Percentiles rank a stretch among this genome's conserved stretches.
Conservation (phyloP, 106 monocot genomes). For the Apostasia ramifera region DNA sequence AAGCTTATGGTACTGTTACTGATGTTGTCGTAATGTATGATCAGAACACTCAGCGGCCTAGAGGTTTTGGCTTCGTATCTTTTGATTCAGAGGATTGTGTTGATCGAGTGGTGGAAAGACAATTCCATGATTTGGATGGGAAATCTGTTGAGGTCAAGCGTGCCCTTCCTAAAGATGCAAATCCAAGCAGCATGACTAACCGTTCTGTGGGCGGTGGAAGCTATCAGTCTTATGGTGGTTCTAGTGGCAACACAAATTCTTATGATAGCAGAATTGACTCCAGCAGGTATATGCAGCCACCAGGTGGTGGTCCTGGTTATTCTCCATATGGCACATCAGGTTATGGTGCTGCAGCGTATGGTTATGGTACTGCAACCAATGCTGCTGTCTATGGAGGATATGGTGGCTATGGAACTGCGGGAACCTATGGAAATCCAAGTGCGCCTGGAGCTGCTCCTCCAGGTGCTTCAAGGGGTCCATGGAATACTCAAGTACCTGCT, state of each 20-base stretch:
- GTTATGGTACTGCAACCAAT: conserved; percentile 50
- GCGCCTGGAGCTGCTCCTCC: conserved; percentile 32
- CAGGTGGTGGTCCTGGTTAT: conserved; percentile 33
- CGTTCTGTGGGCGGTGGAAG: conserved; percentile 45
- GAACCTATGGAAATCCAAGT: conserved; percentile 52
- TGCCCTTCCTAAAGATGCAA: conserved; percentile 47
- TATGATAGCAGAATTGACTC: conserved; percentile 74
- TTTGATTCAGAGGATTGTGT: conserved; percentile 29
- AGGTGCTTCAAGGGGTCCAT: conserved; percentile 59
- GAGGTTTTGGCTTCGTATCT: conserved; percentile 45
- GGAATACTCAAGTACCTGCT: conserved; percentile 62
- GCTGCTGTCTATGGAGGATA: conserved; percentile 26
- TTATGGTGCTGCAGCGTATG: conserved; percentile 57
- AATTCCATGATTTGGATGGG: conserved; percentile 33
- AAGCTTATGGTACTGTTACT: conserved; percentile 25
- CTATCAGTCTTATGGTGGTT: conserved; percentile 56
- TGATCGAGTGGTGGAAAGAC: conserved; percentile 18
- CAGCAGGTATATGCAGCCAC: conserved; percentile 69
- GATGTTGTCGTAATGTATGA: conserved; percentile 51
- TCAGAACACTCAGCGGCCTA: conserved; percentile 43
- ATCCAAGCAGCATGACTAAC: conserved; percentile 11
- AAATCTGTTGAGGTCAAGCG: conserved; percentile 34
- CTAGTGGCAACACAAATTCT: conserved; percentile 34
- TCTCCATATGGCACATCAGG: conserved; percentile 44
- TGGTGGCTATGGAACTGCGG: conserved; percentile 3